Base-by-base conservation (phyloP, 2,329 filamentous ascomycete species). In the Rachicladosporium sp. region DNA sequence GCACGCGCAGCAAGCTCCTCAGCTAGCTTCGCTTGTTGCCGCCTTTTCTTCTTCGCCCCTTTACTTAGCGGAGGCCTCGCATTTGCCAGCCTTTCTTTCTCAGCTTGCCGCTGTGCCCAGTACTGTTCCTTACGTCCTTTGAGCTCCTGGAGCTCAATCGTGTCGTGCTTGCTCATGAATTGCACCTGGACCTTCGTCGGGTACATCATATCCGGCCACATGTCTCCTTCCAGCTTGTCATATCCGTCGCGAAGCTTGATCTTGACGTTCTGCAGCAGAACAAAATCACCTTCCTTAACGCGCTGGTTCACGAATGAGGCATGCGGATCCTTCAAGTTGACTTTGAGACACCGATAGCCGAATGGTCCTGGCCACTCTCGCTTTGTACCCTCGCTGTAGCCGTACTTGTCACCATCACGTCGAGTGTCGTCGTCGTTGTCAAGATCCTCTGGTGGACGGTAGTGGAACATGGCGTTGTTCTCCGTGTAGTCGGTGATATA, bases 401-500 rank as follows among this genome's bases (percentile, higher is more conserved):
- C 70, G 44, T 64, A 74, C 0, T 64, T 57, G 48, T 80, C 74
- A 3, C 71, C 72, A 35, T 75, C 69, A 31, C 59, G 61, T 50
- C 38, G 43, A 10, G 31, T 10, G 12, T 52, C 46, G 9, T 50
- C 44, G 3, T 31, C 29, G 12, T 19, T 19, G 15, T 19, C 15
- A 19, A 19, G 3, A 54, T 63, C 57, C 35, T 59, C 53, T 3
- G 62, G 62, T 29, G 64, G 54, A 10, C 53, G 50, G 42, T 75
- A 76, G 29, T 76, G 60, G 47, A 70, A 79, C 42, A 95, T 77
- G 1, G 52, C 43, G 0, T 66, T 53, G 67, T 95, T 85, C 37
- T 74, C 63, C 0, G 86, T 93, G 57, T 88, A 94, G 59, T 95
- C 88, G 0, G 83, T 82, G 11, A 93, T 64, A 66, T 87, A 87